These are phyloP conservation scores for Xylariaceae sp. DNA, from an alignment of 2,329 filamentous ascomycete genomes.

Conservation along the genomic window DNA sequence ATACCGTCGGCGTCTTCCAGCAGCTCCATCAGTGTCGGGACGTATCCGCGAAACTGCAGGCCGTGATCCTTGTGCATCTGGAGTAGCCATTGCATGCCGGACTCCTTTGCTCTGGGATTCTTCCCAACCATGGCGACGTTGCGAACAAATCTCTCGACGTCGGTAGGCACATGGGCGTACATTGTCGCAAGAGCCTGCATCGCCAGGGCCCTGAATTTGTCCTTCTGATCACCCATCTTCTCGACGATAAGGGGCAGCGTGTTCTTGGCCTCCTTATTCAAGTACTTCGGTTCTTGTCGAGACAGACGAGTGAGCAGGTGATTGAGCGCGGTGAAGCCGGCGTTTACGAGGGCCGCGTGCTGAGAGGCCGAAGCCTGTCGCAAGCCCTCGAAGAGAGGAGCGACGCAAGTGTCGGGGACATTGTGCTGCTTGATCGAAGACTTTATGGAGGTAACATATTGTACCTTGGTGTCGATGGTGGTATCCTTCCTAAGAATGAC, in stretches of 20 bases:
- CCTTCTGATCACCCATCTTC: slow-evolving; percentile 80
- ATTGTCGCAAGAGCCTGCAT: slow-evolving; percentile 72
- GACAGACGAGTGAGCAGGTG: slow-evolving; percentile 82
- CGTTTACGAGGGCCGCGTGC: slow-evolving; percentile 71
- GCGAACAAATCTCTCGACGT: slow-evolving; percentile 76
- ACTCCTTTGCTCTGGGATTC: slow-evolving; percentile 79
- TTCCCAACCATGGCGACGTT: slow-evolving; percentile 73
- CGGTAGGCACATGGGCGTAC: slow-evolving; percentile 61
- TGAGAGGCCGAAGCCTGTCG: slow-evolving; percentile 69
- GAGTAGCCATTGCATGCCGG: slow-evolving; percentile 77
- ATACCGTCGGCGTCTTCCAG: slow-evolving; percentile 85
- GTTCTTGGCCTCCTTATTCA: slow-evolving; percentile 63
- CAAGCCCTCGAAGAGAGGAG: slow-evolving; percentile 75
- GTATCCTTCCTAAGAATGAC: slow-evolving; percentile 55
- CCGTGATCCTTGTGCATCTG: slow-evolving; percentile 77
- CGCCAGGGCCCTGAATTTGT: slow-evolving; percentile 73
- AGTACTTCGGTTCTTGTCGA: slow-evolving; percentile 73
- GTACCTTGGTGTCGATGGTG: slow-evolving; percentile 64
- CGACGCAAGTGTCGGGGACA: slow-evolving; percentile 69
- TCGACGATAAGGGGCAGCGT: slow-evolving; percentile 74
- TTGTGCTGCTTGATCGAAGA: slow-evolving; percentile 89
- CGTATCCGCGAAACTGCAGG: slow-evolving; percentile 76
- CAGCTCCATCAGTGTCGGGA: slow-evolving; percentile 75
- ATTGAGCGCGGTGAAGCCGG: slow-evolving; percentile 80
- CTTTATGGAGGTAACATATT: slow-evolving; percentile 69